Evolutionary conservation across 148 eudicot genomes (phyloP).

Genomic region (Nyssa sinensis): DNA sequence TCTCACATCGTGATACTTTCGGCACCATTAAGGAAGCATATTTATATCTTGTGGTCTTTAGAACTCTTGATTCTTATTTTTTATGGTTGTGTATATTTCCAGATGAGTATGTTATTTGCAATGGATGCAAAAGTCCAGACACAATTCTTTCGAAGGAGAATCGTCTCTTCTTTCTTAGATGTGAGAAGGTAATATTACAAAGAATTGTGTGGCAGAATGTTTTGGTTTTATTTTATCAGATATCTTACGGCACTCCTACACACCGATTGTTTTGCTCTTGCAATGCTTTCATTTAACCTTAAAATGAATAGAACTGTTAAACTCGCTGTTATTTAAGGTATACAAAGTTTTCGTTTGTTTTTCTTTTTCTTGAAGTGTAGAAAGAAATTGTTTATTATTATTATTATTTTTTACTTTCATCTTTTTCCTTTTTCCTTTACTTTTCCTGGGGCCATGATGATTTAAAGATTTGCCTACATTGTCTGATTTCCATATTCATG

Average conservation of each 20-base stretch:
- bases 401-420: background rate
- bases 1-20: background rate
- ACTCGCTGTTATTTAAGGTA: too few relatives aligned
- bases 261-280: background rate
- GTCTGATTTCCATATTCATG: slow-evolving; percentile 13
- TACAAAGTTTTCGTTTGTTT: too few relatives aligned
- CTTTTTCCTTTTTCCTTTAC: background rate
- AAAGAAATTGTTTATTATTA: background rate
- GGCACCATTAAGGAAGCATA: background rate
- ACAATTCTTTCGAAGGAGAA: slow-evolving; percentile 92
- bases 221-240: background rate
- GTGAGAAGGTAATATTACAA: slow-evolving; percentile 74
- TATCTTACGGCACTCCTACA: background rate
- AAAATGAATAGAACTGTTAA: too few relatives aligned
- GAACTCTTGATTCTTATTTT: background rate
- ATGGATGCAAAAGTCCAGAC: slow-evolving; percentile 97
- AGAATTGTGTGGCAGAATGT: background rate
- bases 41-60: background rate
- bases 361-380: too few relatives aligned
- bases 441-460: slow-evolving; percentile 10
- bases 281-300: too few relatives aligned
- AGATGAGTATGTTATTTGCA: slow-evolving; percentile 98
- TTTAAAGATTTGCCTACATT: slow-evolving; percentile 19
- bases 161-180: slow-evolving; percentile 88
- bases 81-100: background rate